phyloP scores from a whole-genome alignment of 306 rosid genomes.

The Glycyrrhiza uralensis region DNA sequence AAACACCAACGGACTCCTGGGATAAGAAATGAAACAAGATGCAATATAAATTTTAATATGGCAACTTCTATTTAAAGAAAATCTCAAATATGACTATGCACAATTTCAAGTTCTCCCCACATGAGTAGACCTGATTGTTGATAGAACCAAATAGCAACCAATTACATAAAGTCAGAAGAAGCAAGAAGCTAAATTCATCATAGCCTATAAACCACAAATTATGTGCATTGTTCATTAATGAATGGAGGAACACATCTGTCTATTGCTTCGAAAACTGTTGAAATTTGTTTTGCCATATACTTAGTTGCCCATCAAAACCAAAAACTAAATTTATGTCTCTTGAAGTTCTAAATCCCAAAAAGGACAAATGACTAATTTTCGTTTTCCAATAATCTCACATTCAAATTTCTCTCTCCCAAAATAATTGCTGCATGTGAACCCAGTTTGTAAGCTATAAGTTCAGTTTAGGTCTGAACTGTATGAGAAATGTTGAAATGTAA shows the following conservation, averaged over 20 bases:
- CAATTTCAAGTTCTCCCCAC: background rate
- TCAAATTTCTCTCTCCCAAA: background rate
- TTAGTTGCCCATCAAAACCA: conserved; percentile 6
- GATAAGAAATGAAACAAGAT: conserved; percentile 29
- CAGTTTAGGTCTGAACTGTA: background rate
- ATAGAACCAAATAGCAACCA: conserved; percentile 22
- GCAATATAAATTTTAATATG: conserved; percentile 24
- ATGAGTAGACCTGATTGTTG: background rate
- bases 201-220: background rate
- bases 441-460: background rate
- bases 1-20: conserved; percentile 70
- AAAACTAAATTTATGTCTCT: background rate
- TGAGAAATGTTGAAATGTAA: background rate
- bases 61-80: background rate
- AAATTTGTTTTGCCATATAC: conserved; percentile 4
- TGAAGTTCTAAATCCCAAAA: background rate
- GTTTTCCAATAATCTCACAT: background rate
- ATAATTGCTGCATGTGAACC: conserved; percentile 12
- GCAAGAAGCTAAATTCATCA: background rate
- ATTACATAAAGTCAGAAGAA: background rate
- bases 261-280: conserved; percentile 16
- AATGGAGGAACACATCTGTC: conserved; percentile 9
- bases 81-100: conserved; percentile 7
- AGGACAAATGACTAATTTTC: background rate
- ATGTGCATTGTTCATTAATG: background rate